Evolutionary conservation across 441 rosid species (phyloP), one percentile per base, ranked within the genome.

Genomic region (Theobroma grandiflorum): DNA sequence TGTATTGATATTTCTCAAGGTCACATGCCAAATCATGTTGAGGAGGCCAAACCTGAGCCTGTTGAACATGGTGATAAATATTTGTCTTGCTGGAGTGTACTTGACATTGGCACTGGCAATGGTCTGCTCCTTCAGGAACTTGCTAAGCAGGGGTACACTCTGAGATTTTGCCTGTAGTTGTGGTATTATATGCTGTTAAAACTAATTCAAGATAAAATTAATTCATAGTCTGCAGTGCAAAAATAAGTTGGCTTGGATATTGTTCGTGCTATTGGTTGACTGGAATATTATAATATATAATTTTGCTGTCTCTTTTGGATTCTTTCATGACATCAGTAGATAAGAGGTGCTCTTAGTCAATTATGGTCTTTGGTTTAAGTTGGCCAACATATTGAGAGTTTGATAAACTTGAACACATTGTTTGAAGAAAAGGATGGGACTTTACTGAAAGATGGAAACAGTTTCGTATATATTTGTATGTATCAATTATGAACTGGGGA

Each of bases 41-140:
- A 81, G 69, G 89, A 80, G 78, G 58, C 78, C 26, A 87, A 84
- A 72, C 74, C 84, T 20, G 92, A 90, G 68, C 77, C 82, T 65
- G 85, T 82, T 86, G 91, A 88, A 82, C 88, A 87, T 64, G 88
- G 53, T 74, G 89, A 85, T 62, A 89, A 89, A 79, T 87, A 84
- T 83, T 85, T 96, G 90, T 85, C 92, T 83, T 58, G 78, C 82
- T 94, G 99, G 99, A 93, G 87, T 84, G 94, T 93, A 55, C 99
- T 96, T 82, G 99, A 96, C 78, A 82, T 96, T 79, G 99, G 99
- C 84, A 96, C 98, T 37, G 98, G 98, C 80, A 96, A 92, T 79
- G 99, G 98, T 75, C 85, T 96, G 76, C 97, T 96, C 50, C 99
- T 94, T 84, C 99, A 96, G 79, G 94, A 92, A 88, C 96, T 96